Evolutionary conservation across 192 early-diverging fungal species (phyloP).

Genomic region (Gigaspora rosea): DNA sequence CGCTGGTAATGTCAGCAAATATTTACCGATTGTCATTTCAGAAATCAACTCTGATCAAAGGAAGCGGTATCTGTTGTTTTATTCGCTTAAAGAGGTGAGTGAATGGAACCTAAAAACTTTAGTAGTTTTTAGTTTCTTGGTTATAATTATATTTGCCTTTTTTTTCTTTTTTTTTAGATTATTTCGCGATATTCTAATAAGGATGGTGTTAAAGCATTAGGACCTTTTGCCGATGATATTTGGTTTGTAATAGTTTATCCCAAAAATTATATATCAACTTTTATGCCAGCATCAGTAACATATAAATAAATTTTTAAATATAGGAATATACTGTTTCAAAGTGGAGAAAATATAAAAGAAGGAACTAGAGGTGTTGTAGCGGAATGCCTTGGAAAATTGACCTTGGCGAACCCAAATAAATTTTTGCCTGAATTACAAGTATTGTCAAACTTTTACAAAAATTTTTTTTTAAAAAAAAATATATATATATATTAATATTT

Average conservation of each 20-base stretch:
- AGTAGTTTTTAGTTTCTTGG: neutral
- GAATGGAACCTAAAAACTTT: neutral
- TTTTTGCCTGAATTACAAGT: constrained; percentile 78
- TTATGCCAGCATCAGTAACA: neutral
- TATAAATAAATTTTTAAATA: neutral
- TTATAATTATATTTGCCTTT: neutral
- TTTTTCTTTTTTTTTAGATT: constrained; percentile 40
- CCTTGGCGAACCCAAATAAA: constrained; percentile 65
- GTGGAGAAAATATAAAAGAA: constrained; percentile 73
- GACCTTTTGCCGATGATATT: constrained; percentile 64
- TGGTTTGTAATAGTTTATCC: constrained; percentile 44
- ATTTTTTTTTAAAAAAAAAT: neutral
- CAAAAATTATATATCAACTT: neutral
- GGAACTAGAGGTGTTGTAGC: constrained; percentile 82
- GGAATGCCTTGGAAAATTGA: constrained; percentile 85
- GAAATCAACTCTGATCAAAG: constrained; percentile 68
- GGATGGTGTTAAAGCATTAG: constrained; percentile 47
- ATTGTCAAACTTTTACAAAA: neutral
- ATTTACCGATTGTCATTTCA: constrained; percentile 70
- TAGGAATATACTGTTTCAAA: constrained; percentile 68
- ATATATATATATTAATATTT: neutral
- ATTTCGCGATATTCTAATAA: constrained; percentile 72
- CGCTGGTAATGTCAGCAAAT: constrained; percentile 73
- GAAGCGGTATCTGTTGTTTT: constrained; percentile 69
- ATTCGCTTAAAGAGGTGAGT: constrained; percentile 75